phyloP scores from a whole-genome alignment of 176 grass and related monocot genomes.

The Carex myosuroides region DNA sequence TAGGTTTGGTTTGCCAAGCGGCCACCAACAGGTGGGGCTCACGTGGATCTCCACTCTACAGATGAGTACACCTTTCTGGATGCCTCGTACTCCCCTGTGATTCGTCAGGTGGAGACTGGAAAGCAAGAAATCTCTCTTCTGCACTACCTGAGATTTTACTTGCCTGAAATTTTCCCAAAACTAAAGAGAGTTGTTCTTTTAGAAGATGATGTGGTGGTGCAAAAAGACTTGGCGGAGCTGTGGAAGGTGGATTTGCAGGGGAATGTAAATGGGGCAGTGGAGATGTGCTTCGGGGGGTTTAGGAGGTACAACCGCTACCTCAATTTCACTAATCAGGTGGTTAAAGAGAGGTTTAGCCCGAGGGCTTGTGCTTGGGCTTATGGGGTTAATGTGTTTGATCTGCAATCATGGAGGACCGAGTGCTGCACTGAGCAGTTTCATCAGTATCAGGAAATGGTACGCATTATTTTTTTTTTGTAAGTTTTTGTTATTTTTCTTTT shows the following conservation, averaged over 20 bases:
- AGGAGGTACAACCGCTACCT: constrained; percentile 75
- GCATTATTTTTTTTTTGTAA: background rate
- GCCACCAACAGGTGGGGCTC: constrained; percentile 52
- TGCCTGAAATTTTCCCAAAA: constrained; percentile 75
- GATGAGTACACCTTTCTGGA: constrained; percentile 72
- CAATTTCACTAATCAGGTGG: constrained; percentile 67
- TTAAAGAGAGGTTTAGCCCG: constrained; percentile 53
- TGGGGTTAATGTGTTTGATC: constrained; percentile 89
- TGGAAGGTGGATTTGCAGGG: constrained; percentile 75
- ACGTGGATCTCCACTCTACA: constrained; percentile 62
- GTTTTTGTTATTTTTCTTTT: background rate
- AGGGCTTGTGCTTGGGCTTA: constrained; percentile 74
- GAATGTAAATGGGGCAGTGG: constrained; percentile 86
- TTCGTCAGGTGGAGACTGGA: constrained; percentile 63
- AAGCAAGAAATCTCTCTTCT: constrained; percentile 56
- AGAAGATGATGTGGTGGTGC: constrained; percentile 94
- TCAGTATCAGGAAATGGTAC: constrained; percentile 74
- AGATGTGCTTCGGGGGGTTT: constrained; percentile 90
- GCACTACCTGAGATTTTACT: constrained; percentile 83
- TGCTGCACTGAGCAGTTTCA: constrained; percentile 80
- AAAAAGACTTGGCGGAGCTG: constrained; percentile 63
- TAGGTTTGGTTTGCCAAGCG: constrained; percentile 66
- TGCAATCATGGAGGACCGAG: constrained; percentile 69
- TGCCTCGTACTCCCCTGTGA: constrained; percentile 65
- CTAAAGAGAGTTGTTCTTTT: constrained; percentile 62